A percentile compares a stretch with the other conserved stretches of the same genome.
phyloP scores from a whole-genome alignment of 768 basidiomycete species.

The Coprinellus micaceus region DNA sequence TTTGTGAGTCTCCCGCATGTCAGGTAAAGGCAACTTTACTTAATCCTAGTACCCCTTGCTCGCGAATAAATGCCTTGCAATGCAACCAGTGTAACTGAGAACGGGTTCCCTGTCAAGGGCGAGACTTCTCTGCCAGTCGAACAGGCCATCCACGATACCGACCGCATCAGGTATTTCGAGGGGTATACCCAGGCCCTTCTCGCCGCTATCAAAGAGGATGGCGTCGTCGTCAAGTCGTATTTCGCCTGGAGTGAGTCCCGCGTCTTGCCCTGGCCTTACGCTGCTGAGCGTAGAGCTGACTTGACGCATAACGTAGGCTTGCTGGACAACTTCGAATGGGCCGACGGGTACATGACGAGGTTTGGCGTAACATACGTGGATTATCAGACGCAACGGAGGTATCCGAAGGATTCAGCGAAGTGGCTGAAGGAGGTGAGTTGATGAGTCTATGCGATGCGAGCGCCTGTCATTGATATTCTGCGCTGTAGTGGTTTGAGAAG shows the following conservation, averaged over 20 bases:
- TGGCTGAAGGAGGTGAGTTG: slow-evolving; percentile 40
- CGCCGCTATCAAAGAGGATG: slow-evolving; percentile 51
- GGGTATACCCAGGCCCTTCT: slow-evolving; percentile 52
- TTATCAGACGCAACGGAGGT: slow-evolving; percentile 58
- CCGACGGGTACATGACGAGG: slow-evolving; percentile 61
- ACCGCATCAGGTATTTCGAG: slow-evolving; percentile 60
- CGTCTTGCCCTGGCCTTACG: too few species aligned
- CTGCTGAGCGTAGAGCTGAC: too few species aligned
- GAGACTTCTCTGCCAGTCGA: slow-evolving; percentile 45
- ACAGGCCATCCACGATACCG: slow-evolving; percentile 51
- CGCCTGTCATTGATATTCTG: background rate
- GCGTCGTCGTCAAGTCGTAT: slow-evolving; percentile 55
- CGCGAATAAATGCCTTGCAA: too few species aligned
- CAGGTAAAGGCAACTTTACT: background rate
- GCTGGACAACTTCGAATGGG: slow-evolving; percentile 72
- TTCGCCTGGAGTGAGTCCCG: slow-evolving; percentile 69
- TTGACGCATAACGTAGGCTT: slow-evolving; percentile 52
- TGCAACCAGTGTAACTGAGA: slow-evolving; percentile 57
- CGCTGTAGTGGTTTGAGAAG: slow-evolving; percentile 19
- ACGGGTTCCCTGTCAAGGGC: slow-evolving; percentile 63
- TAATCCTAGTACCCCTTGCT: background rate
- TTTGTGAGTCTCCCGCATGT: slow-evolving; percentile 35
- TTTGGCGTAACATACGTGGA: slow-evolving; percentile 72
- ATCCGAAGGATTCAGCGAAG: slow-evolving; percentile 56
- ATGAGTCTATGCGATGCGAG: background rate